Evolutionary conservation across 2,329 filamentous ascomycete species (phyloP), one percentile per base, ranked within the genome.

Genomic region (Colletotrichum sp.): DNA sequence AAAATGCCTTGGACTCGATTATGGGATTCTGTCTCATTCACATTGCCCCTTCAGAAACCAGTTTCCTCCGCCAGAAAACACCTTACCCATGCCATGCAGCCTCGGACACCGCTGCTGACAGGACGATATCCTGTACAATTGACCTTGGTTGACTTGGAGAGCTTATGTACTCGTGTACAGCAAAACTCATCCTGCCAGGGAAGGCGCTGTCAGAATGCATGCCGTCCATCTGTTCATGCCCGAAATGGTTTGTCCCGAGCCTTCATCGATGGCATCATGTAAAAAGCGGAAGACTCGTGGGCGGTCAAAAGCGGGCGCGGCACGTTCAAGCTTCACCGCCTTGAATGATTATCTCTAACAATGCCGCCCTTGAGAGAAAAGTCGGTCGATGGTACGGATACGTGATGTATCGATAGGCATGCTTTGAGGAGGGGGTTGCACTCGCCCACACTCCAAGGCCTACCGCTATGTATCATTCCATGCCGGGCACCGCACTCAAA

Each of bases 11-110:
- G 68, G 69, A 34, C 56, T 73, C 55, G 34, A 52, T 58, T 52
- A 77, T 76, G 73, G 75, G 52, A 76, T 73, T 77, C 72, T 77
- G 75, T 77, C 69, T 76, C 65, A 63, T 66, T 58, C 65, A n/a
- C 69, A 70, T 70, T 28, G 61, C 32, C 43, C 52, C 24, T 69
- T 43, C 8, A 26, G 43, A 69, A 66, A 32, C 69, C 55, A 30
- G 36, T 75, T 75, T 75, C 38, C 28, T 30, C 21, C 14, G 10
- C 62, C 24, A 12, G 26, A 72, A 38, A 63, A 76, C 55, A 77
- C 73, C 73, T 73, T 76, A 77, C 69, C 75, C 75, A 76, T 71
- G 69, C 32, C 43, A 56, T 61, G 34, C 69, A 43, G 26, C 34
- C n/a, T 21, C 43, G 34, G 21, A 18, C 21, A 36, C 56, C 21